Evolutionary conservation across 108 stramenopile species (phyloP), one percentile per base, ranked within the genome.

Genomic region (Parmales sp.): DNA sequence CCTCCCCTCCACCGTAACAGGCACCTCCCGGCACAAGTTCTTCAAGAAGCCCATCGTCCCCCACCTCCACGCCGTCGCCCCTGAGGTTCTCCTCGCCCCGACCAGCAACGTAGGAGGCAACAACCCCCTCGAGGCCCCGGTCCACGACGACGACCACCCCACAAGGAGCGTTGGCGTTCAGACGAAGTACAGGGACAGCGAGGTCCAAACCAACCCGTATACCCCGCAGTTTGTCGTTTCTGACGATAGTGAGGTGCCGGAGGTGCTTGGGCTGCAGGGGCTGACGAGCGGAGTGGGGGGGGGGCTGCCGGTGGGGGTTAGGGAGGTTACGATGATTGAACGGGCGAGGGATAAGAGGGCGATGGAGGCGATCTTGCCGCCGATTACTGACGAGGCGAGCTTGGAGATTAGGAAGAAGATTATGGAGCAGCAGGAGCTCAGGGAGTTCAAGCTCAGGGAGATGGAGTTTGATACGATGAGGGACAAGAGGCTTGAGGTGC

Each of bases 121-220:
- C 36, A 70, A 80, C 48, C 76, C 76, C 9, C 73, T 80, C 37
- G 73, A 37, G 48, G 70, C 79, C 19, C 68, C 64, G 1, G 46
- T 28, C 23, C 49, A 39, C 37, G 75, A 72, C 20, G 60, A 39
- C 1, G 82, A 79, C 28, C 18, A 69, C 0, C 72, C 43, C 38
- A 66, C 72, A 28, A 68, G 46, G 34, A 76, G 72, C 9, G 65
- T 71, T 8, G 81, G 71, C 2, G 54, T 73, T 22, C 82, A 83
- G 71, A 83, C 82, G 1, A 48, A 37, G 66, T 82, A 76, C 31
- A 73, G 84, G 16, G 84, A 85, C 38, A 72, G 72, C 60, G 84
- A 83, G 66, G 84, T 81, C 3, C 84, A 85, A 67, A 85, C 84
- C 13, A 46, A 67, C 37, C 80, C 84, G 19, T 85, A 82, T 69